Evolutionary conservation across 192 early-diverging fungal genomes (phyloP).

Genomic region (Borealophlyctis nickersoniae): DNA sequence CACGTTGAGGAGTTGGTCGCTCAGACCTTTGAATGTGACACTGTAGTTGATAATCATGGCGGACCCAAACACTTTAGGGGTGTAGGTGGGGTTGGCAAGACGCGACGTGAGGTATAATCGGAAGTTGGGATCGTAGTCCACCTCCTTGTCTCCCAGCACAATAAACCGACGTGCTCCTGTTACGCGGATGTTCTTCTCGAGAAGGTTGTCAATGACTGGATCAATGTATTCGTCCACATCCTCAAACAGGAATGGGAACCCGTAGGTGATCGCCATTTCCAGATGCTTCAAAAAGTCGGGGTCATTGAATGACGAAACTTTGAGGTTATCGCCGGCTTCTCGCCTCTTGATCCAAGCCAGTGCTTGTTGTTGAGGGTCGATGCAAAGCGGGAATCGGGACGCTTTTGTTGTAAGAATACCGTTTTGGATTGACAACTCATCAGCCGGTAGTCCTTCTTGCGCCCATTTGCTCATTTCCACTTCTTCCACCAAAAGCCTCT

Average conservation of each 20-base stretch:
- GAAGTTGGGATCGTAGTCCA: slow-evolving; percentile 59
- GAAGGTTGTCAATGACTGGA: slow-evolving; percentile 61
- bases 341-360: slow-evolving; percentile 60
- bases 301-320: slow-evolving; percentile 56
- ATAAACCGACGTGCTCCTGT: slow-evolving; percentile 51
- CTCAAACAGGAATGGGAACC: slow-evolving; percentile 63
- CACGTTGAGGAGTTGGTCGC: slow-evolving; percentile 61
- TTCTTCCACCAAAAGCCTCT: slow-evolving; percentile 51
- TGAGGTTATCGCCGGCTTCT: slow-evolving; percentile 55
- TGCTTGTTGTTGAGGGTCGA: slow-evolving; percentile 63
- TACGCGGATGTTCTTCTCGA: slow-evolving; percentile 57
- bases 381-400: slow-evolving; percentile 59
- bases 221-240: slow-evolving; percentile 67
- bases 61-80: slow-evolving; percentile 58
- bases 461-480: slow-evolving; percentile 61
- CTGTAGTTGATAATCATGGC: slow-evolving; percentile 66
- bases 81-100: slow-evolving; percentile 55
- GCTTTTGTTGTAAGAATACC: slow-evolving; percentile 61
- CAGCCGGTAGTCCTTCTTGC: slow-evolving; percentile 58
- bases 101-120: slow-evolving; percentile 53
- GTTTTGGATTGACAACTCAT: slow-evolving; percentile 63
- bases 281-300: slow-evolving; percentile 62
- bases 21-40: slow-evolving; percentile 60
- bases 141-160: slow-evolving; percentile 63
- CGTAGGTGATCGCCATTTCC: slow-evolving; percentile 64